Base-by-base conservation (phyloP, 108 stramenopile species). In the Cyclotella kingstonii region DNA sequence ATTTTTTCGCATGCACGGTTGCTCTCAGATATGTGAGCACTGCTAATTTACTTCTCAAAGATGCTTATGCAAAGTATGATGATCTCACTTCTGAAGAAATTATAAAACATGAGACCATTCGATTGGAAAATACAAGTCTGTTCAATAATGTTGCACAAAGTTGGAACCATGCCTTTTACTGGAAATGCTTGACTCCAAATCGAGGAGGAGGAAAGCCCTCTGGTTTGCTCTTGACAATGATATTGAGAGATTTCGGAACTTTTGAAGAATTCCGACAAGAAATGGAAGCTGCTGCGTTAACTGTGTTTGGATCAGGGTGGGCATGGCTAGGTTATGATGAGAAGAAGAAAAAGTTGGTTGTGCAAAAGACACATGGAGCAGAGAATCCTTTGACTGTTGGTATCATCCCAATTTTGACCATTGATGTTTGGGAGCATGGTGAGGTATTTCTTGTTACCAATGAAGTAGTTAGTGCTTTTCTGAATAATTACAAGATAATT, bases 361-460 rank as follows among this genome's bases (percentile, higher is more conserved):
- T 80, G 18, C 61, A 45, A 3, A 72, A 66, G 23, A 80, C 79
- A 6, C 64, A 33, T 28, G 78, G 78, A 10, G 81, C 79, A 11
- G 64, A 49, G 7, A 68, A 76, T 58, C 79, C 79, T 19, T 22
- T 79, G 9, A 42, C 63, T 28, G 51, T 76, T n/a, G 88, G 88
- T 11, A 78, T 85, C 31, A 80, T 77, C 11, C 90, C 90, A 12
- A 75, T 92, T 34, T 66, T 92, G n/a, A 84, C 84, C 12, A 84
- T 92, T 54, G 90, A 89, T 68, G 84, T 91, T 23, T 91, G 90
- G 90, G 90, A 91, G 74, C 82, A 81, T 38, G 59, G 59, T 60
- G 31, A 60, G 59, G 47, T 14, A 9, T 47, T 45, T 12, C 5
- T n/a, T 58, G 10, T 4, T 42, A 28, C n/a, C 34, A 15, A 2